Evolutionary conservation across 73 alveolate genomes (phyloP), one percentile per base, ranked within the genome.

Genomic region (Vitrella brassicaformis): DNA sequence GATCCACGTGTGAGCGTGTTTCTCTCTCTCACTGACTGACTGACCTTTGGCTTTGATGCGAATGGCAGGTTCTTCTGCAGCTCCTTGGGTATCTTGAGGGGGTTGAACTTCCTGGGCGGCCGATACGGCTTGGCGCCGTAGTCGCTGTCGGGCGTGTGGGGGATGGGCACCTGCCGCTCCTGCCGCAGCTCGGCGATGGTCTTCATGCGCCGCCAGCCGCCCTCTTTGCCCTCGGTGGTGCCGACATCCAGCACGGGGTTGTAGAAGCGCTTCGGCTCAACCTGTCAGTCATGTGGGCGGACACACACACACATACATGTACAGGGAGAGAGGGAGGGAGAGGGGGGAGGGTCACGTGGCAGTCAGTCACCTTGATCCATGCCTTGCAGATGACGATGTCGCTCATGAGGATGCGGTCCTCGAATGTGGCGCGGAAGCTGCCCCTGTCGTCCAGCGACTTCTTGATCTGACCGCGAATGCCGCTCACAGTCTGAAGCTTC

Each of bases 401-500:
- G 77, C 98, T 90, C 93, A 94, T 94, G 79, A 91, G 84, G 47
- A 97, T 96, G 76, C 95, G 92, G 86, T 97, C 99, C 89, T 97
- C 98, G 75, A 96, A 93, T 19, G 98, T 96, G 14, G 99, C 99
- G 85, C 99, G 91, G 81, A 86, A 96, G 56, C 94, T 85, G 30
- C 99, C 99, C 66, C 87, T 25, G 31, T 89, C 90, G 67, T 85
- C 83, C 31, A 84, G 18, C 65, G 93, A 96, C 86, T 97, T 97
- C 86, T 97, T 97, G 56, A 97, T 93, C 66, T 94, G 90, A 28
- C 99, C 99, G 72, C 99, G 87, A 66, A 97, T 92, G 25, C 99
- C 99, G 78, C 98, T 89, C 31, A 94, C 98, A 22, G 99, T 96
- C 80, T 94, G 96, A 47, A 97, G 86, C 87, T 90, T 82, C 28